Base-by-base conservation (phyloP, 202 grass and related monocot genomes). In the Eragrostis tef region DNA sequence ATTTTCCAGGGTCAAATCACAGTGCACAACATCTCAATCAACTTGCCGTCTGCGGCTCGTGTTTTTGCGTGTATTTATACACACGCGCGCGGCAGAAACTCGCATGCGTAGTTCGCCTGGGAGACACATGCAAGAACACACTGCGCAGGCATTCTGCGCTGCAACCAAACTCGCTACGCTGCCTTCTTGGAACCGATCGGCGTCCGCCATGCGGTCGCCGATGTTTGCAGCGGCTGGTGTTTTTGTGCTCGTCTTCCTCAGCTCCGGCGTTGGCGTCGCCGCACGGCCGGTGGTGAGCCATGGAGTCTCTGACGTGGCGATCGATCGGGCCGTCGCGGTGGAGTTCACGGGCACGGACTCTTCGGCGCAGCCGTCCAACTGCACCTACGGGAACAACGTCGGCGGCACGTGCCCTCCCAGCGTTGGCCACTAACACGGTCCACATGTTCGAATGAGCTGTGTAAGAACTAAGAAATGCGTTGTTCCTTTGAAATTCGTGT, bases 351-450 rank as follows among this genome's bases (percentile, higher is more conserved):
- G 81, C 75, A 74, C 69, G 0, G 34, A 84, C 46, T 44, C 75
- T 4, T 74, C 81, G 5, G 77, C 81, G 42, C 76, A 88, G 63
- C 62, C 86, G 63, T 88, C 86, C 51, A 84, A 80, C 25, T 84
- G 76, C 81, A 88, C 86, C 44, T 88, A 84, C 81, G 86, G 86
- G 45, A 69, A 88, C 52, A 84, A 84, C 53, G 58, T 56, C 31
- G 81, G 86, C 67, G 80, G 85, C n/a, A 45, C 64, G 69, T 84
- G 84, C 70, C 77, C 88, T 72, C 84, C 64, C 5, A 12, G 7
- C 19, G 20, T 27, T 1, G 45, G 47, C 16, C 14, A n/a, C 57
- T 78, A 19, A 64, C 14, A 0, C 19, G 52, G 34, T 39, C 34
- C 34, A 34, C 31, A 39, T 39, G 34, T n/a, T 2, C 57, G 22